These are phyloP conservation scores for Arthrobotrys sinensis DNA, from an alignment of 2,329 filamentous ascomycete genomes.

Conservation along the genomic window DNA sequence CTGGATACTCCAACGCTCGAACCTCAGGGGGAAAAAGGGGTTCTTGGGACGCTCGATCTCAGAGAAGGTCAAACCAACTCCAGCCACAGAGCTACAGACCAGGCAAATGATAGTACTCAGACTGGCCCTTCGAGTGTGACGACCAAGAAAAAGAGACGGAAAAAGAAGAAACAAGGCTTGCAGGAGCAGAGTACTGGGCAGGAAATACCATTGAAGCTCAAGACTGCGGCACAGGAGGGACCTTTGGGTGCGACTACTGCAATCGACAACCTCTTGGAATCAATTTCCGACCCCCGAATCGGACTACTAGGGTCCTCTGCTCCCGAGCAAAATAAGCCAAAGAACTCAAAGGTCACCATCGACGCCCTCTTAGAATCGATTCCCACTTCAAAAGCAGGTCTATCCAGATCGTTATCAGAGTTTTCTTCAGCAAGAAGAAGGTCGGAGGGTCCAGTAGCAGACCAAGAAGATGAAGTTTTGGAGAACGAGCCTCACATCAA, in stretches of 20 bases:
- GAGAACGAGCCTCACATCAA: constrained; percentile 14
- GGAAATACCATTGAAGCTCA: not conserved
- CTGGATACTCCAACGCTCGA: too few species aligned
- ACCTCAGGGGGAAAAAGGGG: not conserved
- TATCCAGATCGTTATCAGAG: not conserved
- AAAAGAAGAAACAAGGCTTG: not conserved
- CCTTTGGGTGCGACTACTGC: not conserved
- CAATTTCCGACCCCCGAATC: constrained; percentile 14
- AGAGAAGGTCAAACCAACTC: not conserved
- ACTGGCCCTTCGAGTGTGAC: not conserved
- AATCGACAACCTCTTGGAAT: constrained; percentile 15
- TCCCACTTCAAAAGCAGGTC: constrained; percentile 7
- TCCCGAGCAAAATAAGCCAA: not conserved
- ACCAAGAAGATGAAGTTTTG: not conserved
- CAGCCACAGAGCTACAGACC: not conserved
- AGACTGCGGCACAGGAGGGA: not conserved
- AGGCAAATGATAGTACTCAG: too few species aligned
- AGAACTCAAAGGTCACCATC: constrained; percentile 42
- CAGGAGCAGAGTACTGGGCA: not conserved
- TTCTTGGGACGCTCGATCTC: too few species aligned
- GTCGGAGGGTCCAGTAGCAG: not conserved
- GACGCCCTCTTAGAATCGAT: constrained; percentile 49
- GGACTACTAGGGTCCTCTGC: not conserved
- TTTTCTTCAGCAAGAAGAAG: not conserved
- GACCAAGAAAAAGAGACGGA: not conserved